Evolutionary conservation across 805 yeast genomes (phyloP).

Genomic region (Scheffersomyces amazonensis): DNA sequence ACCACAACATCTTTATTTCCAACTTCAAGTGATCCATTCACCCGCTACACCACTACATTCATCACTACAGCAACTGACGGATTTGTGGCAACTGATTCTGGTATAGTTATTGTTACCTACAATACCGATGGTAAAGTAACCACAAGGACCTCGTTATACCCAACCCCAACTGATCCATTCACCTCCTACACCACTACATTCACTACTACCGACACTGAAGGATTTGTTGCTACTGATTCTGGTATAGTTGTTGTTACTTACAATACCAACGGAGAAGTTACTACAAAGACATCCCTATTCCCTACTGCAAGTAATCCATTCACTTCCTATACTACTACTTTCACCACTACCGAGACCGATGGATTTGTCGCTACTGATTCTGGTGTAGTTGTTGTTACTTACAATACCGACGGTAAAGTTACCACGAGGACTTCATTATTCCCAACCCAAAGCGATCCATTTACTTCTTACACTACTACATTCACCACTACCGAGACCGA

Average conservation of each 20-base stretch:
- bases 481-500: conserved; percentile 5
- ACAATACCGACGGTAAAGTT: conserved; percentile 7
- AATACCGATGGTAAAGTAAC: conserved; percentile 5
- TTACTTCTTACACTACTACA: conserved; percentile 4
- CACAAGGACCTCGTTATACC: conserved; percentile 7
- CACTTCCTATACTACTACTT: conserved; percentile 6
- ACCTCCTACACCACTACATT: conserved; percentile 4
- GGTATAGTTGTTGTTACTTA: conserved; percentile 3
- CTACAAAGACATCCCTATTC: conserved; percentile 1
- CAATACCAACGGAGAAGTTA: conserved; percentile 4
- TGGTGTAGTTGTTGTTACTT: conserved; percentile 12
- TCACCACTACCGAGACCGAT: conserved; percentile 9
- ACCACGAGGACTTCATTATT: conserved; percentile 7
- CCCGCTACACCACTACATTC: conserved; percentile 2
- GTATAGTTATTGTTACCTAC: conserved; percentile 10
- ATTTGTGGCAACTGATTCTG: conserved; percentile 12
- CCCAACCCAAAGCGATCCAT: background rate
- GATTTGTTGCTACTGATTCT: conserved; percentile 2
- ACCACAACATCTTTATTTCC: conserved; percentile 2
- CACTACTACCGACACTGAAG: conserved; percentile 6
- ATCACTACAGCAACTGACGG: conserved; percentile 9
- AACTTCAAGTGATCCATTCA: background rate
- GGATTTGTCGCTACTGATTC: conserved; percentile 14
- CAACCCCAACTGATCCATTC: background rate
- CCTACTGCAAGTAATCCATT: conserved; percentile 3